Conservation (phyloP, 495 filamentous ascomycete species). For the Parathielavia hyrcaniae region DNA sequence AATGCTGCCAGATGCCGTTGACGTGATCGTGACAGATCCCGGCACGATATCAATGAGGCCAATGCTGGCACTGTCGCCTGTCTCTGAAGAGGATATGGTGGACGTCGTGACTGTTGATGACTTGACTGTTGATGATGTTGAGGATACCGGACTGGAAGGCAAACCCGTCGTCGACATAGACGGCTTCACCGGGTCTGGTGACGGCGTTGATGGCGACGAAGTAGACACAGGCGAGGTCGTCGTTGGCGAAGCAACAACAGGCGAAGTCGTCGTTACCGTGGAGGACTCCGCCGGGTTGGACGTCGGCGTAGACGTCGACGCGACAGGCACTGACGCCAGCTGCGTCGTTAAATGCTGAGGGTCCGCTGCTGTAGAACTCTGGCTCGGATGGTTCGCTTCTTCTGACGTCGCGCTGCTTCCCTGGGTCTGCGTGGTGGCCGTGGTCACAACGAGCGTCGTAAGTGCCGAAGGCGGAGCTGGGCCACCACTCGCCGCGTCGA, state of each 20-base stretch:
- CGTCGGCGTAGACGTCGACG: background rate
- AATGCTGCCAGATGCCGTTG: background rate
- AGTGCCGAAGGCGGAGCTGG: background rate
- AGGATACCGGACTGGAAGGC: background rate
- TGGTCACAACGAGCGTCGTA: background rate
- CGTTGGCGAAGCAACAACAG: background rate
- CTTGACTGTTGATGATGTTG: background rate
- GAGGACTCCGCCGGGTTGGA: background rate
- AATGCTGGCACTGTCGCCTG: background rate
- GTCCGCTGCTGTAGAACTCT: background rate
- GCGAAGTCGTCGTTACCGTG: background rate
- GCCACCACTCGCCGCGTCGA: background rate
- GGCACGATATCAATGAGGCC: background rate
- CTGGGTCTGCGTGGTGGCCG: background rate
- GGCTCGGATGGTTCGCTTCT: background rate
- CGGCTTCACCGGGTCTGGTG: too few relatives aligned
- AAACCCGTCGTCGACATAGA: too few relatives aligned
- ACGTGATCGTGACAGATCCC: background rate
- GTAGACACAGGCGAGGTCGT: background rate
- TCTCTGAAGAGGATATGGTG: background rate
- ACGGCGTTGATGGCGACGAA: background rate
- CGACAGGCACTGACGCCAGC: background rate
- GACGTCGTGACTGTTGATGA: background rate
- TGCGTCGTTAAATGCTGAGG: background rate
- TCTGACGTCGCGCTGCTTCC: background rate